phyloP scores from a whole-genome alignment of 192 early-diverging fungal genomes.

The Rhizoclosmatium sp. region DNA sequence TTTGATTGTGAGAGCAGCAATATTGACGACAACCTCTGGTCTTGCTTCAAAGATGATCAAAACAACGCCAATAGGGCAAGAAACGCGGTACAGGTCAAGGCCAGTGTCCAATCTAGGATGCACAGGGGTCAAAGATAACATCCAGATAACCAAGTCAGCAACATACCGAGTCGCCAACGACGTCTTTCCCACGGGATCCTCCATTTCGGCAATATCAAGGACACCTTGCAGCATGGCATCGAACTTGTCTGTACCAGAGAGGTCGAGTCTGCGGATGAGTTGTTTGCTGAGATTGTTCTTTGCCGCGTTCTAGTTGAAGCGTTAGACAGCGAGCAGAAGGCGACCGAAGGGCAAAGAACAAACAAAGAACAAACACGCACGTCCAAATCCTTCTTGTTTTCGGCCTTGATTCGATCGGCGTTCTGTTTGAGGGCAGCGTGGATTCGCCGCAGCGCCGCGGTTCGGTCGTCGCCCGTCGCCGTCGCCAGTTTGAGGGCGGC shows the following conservation, averaged over 20 bases:
- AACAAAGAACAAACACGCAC: constrained; percentile 43
- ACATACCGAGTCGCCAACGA: not conserved
- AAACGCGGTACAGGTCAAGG: constrained; percentile 90
- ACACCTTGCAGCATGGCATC: constrained; percentile 88
- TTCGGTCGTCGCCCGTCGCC: constrained; percentile 69
- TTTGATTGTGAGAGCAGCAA: constrained; percentile 93
- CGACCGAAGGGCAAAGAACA: not conserved
- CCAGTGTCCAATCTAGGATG: constrained; percentile 78
- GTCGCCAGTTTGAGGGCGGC: constrained; percentile 48
- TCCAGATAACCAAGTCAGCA: constrained; percentile 19
- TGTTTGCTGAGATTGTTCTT: constrained; percentile 72
- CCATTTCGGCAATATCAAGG: constrained; percentile 82
- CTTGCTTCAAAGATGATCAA: constrained; percentile 98
- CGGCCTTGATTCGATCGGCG: constrained; percentile 72
- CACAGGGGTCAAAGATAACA: not conserved
- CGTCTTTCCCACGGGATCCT: constrained; percentile 78
- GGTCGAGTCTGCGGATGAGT: constrained; percentile 88
- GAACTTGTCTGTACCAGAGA: constrained; percentile 83
- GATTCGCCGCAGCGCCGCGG: constrained; percentile 75
- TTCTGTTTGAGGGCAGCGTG: constrained; percentile 67
- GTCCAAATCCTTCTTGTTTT: constrained; percentile 82
- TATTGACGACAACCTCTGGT: constrained; percentile 98
- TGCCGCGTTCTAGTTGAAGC: constrained; percentile 60
- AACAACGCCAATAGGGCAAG: constrained; percentile 92
- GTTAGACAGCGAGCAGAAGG: not conserved